Percentiles rank a stretch among this genome's conserved stretches.
These are phyloP conservation scores for Verticillium tricorpus DNA, from an alignment of 2,329 filamentous ascomycete species.

Conservation along the genomic window DNA sequence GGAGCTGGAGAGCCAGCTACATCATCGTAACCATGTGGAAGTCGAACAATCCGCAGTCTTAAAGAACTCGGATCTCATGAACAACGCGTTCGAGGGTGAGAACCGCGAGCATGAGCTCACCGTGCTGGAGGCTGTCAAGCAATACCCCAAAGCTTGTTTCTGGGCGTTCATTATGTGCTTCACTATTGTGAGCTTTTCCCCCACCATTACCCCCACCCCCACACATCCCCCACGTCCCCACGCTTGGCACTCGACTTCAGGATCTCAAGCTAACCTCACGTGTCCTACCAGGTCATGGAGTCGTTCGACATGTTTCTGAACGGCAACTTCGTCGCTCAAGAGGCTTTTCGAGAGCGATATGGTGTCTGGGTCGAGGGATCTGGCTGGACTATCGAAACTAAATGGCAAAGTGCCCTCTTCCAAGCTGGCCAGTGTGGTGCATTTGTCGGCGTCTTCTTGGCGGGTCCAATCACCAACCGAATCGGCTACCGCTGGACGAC, in stretches of 20 bases:
- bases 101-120: slow-evolving; percentile 29
- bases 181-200: slow-evolving; percentile 32
- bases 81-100: slow-evolving; percentile 51
- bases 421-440: slow-evolving; percentile 53
- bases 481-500: slow-evolving; percentile 58
- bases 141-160: slow-evolving; percentile 29
- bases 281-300: slow-evolving; percentile 53
- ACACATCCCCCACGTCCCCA: too few relatives aligned
- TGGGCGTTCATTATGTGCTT: slow-evolving; percentile 35
- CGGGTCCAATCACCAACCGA: slow-evolving; percentile 53
- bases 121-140: slow-evolving; percentile 25
- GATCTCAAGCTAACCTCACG: not conserved
- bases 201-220: too few relatives aligned
- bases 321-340: slow-evolving; percentile 51
- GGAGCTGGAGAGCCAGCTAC: too few relatives aligned
- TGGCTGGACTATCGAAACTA: slow-evolving; percentile 37
- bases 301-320: slow-evolving; percentile 60
- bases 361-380: slow-evolving; percentile 31
- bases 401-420: slow-evolving; percentile 54
- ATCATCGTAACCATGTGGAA: too few relatives aligned
- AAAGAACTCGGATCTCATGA: too few relatives aligned
- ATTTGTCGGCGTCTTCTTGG: slow-evolving; percentile 54
- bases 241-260: too few relatives aligned
- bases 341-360: slow-evolving; percentile 38
- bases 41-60: too few relatives aligned